Evolutionary conservation across 169 alveolate genomes (phyloP).

Genomic region (Plasmodium sp.): DNA sequence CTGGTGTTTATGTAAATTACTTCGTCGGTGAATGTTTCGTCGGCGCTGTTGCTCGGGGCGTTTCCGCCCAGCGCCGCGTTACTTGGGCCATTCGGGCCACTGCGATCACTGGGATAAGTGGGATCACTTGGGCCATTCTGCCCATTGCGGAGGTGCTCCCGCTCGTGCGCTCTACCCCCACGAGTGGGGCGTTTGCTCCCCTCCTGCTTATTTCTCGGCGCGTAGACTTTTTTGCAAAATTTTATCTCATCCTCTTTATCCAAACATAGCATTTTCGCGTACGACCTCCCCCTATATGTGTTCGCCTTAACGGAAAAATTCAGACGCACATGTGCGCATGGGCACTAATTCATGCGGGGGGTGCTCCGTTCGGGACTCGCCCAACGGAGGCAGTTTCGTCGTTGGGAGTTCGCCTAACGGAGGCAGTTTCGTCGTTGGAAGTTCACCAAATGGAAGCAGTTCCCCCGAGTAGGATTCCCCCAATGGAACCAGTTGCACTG

Average conservation of each 20-base stretch:
- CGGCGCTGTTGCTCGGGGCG: not conserved
- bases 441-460: not conserved
- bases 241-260: constrained; percentile 75
- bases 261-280: constrained; percentile 63
- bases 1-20: constrained; percentile 61
- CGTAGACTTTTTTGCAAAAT: constrained; percentile 20
- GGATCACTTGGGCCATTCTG: not conserved
- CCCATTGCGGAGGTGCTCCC: not conserved
- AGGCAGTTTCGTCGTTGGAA: not conserved
- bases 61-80: not conserved
- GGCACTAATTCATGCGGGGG: not conserved
- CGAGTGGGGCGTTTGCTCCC: not conserved
- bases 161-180: not conserved
- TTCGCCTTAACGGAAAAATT: not conserved
- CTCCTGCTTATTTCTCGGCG: constrained; percentile 8
- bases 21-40: constrained; percentile 23
- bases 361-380: not conserved
- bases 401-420: not conserved
- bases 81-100: not conserved
- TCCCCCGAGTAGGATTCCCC: not conserved
- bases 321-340: not conserved
- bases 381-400: not conserved
- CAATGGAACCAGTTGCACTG: not conserved
- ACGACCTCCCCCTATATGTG: not conserved
- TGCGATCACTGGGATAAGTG: not conserved